Evolutionary conservation across 345 rosid species (phyloP).

Genomic region (Cardamine chenopodiifolia): DNA sequence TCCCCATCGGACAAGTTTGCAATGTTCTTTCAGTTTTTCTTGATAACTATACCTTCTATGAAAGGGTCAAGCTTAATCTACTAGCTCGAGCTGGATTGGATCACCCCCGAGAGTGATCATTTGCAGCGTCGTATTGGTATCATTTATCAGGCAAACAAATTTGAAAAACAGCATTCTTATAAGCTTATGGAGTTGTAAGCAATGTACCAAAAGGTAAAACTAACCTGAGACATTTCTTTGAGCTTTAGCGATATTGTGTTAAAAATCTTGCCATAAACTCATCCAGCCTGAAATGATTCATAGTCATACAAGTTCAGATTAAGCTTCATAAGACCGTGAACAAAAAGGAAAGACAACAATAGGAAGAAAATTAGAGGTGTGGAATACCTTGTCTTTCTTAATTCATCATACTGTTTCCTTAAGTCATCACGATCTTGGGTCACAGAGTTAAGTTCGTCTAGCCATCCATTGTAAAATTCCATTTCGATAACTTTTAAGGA

Average conservation of each 20-base stretch:
- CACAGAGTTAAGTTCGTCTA: conserved; percentile 72
- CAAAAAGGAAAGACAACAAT: neutral
- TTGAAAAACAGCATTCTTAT: conserved; percentile 21
- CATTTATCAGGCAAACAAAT: neutral
- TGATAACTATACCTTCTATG: conserved; percentile 98
- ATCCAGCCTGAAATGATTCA: conserved; percentile 52
- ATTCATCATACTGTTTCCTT: conserved; percentile 83
- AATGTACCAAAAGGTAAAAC: conserved; percentile 11
- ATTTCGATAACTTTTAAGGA: conserved; percentile 72
- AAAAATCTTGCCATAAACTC: conserved; percentile 97
- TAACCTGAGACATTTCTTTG: conserved; percentile 98
- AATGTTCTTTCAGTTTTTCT: conserved; percentile 98
- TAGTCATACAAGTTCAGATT: conserved; percentile 30
- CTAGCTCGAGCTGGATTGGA: conserved; percentile 96
- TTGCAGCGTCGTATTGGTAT: conserved; percentile 43
- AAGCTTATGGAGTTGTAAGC: conserved; percentile 16
- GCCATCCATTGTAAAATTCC: conserved; percentile 71
- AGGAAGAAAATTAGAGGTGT: conserved; percentile 14
- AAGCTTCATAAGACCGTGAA: conserved; percentile 25
- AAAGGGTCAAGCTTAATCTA: conserved; percentile 98
- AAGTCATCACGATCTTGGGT: conserved; percentile 83
- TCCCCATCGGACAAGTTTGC: conserved; percentile 97
- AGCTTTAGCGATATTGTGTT: conserved; percentile 89
- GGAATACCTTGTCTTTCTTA: conserved; percentile 81
- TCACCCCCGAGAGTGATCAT: conserved; percentile 99